Evolutionary conservation across 129 eudicot species (phyloP).

Genomic region (Erigeron canadensis): DNA sequence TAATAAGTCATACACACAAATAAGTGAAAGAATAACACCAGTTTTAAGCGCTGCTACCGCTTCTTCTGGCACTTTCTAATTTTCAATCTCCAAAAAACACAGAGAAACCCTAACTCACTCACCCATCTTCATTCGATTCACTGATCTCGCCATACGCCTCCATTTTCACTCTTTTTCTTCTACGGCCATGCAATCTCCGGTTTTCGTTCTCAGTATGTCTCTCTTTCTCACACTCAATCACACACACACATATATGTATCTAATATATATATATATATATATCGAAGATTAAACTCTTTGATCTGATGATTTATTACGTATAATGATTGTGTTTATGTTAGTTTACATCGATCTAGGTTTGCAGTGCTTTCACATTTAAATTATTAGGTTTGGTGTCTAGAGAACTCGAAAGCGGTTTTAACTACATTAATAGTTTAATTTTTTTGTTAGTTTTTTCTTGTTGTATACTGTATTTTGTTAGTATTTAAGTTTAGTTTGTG

Average conservation of each 20-base stretch:
- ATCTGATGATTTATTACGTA: constrained; percentile 15
- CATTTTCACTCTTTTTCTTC: neutral
- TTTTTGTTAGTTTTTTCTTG: neutral
- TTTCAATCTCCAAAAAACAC: constrained; percentile 13
- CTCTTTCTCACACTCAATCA: neutral
- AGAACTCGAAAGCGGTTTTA: neutral
- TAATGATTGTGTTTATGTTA: neutral
- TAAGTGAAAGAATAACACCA: neutral
- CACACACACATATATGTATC: neutral
- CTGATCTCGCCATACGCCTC: constrained; percentile 8
- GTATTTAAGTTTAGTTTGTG: neutral
- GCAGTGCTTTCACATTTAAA: neutral
- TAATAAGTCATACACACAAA: no score
- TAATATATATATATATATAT: neutral
- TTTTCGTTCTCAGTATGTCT: constrained; percentile 71
- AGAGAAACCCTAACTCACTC: constrained; percentile 30
- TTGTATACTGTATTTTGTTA: neutral
- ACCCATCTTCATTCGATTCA: constrained; percentile 18
- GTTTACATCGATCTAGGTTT: constrained; percentile 23
- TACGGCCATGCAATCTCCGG: constrained; percentile 60
- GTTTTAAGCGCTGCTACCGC: neutral
- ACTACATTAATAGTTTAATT: neutral
- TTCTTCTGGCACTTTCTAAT: constrained; percentile 16
- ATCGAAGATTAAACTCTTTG: constrained; percentile 13
- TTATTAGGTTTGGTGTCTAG: constrained; percentile 14